Evolutionary conservation across 148 eudicot species (phyloP).

Genomic region (Linanthus parryae): DNA sequence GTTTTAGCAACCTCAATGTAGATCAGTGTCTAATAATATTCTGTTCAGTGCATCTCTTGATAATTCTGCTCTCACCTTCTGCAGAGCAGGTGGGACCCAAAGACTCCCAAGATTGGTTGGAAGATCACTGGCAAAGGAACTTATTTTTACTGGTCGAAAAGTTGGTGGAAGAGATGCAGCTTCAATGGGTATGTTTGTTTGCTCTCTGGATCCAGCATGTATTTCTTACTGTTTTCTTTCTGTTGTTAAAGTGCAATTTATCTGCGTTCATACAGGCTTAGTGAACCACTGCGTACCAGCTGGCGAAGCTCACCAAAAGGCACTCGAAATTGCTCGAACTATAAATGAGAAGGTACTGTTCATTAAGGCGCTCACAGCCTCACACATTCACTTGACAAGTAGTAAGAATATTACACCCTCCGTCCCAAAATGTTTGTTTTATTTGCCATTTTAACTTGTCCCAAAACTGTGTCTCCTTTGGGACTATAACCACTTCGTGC

Average conservation of each 20-base stretch:
- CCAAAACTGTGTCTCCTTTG: too few relatives aligned
- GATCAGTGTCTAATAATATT: too few relatives aligned
- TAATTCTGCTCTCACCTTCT: constrained; percentile 13
- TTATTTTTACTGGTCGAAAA: constrained; percentile 85
- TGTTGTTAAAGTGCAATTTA: background rate
- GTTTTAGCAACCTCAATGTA: too few relatives aligned
- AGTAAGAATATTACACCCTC: too few relatives aligned
- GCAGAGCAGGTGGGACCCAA: constrained; percentile 95
- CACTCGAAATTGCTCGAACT: constrained; percentile 74
- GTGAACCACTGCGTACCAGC: constrained; percentile 74
- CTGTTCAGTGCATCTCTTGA: too few relatives aligned
- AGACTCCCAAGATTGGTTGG: constrained; percentile 95
- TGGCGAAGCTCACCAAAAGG: constrained; percentile 70
- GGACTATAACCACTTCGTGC: too few relatives aligned
- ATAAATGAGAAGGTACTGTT: constrained; percentile 81
- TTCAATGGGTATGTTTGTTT: constrained; percentile 50
- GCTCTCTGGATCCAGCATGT: background rate
- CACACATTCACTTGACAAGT: too few relatives aligned
- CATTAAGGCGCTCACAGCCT: too few relatives aligned
- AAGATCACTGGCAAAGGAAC: constrained; percentile 80
- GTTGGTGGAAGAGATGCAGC: constrained; percentile 64
- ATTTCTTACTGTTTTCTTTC: background rate
- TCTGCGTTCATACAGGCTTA: constrained; percentile 50
- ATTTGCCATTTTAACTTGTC: too few relatives aligned
- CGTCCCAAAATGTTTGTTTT: too few relatives aligned